Conservation (phyloP, 495 filamentous ascomycete genomes). For the Penicillium ochrochloron region DNA sequence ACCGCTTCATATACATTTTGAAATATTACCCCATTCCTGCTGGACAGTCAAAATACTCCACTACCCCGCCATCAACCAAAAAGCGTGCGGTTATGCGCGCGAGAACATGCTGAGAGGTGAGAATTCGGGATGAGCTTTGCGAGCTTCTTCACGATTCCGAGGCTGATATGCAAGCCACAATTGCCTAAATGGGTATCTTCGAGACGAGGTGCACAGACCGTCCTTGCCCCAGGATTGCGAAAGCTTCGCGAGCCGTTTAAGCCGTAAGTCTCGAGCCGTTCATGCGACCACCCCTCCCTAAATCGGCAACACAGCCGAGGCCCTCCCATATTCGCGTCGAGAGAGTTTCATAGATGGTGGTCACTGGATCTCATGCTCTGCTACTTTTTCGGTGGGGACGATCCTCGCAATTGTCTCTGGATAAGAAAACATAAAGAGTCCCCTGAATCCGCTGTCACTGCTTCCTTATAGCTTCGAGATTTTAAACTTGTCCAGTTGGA, state of each 20-base stretch:
- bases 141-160: slow-evolving; percentile 1
- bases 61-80: slow-evolving; percentile 11
- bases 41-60: slow-evolving; percentile 4
- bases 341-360: slow-evolving; percentile 6
- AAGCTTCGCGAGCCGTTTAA: slow-evolving; percentile 16
- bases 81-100: slow-evolving; percentile 6
- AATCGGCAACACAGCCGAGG: background rate
- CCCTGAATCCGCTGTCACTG: slow-evolving; percentile 9
- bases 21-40: slow-evolving; percentile 9
- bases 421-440: slow-evolving; percentile 16
- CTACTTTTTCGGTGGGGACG: slow-evolving; percentile 12
- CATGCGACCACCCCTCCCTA: slow-evolving; percentile 1
- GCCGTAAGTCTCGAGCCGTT: slow-evolving; percentile 13
- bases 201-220: slow-evolving; percentile 11
- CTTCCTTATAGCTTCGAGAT: background rate
- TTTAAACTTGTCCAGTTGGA: slow-evolving; percentile 12
- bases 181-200: slow-evolving; percentile 18
- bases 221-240: slow-evolving; percentile 1
- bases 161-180: slow-evolving; percentile 10
- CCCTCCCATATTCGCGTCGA: slow-evolving; percentile 7
- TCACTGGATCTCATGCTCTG: slow-evolving; percentile 7
- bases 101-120: background rate
- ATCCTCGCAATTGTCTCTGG: slow-evolving; percentile 9
- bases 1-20: slow-evolving; percentile 14
- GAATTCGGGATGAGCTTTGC: slow-evolving; percentile 1